A percentile compares a stretch with the other conserved stretches of the same genome.
Conservation (phyloP, 768 basidiomycete species). For the Coprinopsis marcescibilis region DNA sequence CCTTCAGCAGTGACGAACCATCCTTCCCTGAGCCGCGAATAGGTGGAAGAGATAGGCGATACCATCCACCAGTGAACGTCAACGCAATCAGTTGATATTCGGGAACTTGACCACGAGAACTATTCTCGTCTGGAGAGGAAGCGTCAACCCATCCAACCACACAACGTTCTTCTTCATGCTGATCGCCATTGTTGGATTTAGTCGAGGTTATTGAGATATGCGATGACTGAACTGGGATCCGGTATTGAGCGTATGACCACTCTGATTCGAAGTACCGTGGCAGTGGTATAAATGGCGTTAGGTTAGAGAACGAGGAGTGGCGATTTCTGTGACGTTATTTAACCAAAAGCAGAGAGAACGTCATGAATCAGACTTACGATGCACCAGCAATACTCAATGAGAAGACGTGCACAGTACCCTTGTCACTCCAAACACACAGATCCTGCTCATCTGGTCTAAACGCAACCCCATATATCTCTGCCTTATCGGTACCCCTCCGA, state of each 20-base stretch:
- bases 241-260: slow-evolving; percentile 93
- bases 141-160: slow-evolving; percentile 81
- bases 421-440: slow-evolving; percentile 91
- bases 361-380: slow-evolving; percentile 46
- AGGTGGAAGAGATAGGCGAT: slow-evolving; percentile 63
- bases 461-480: slow-evolving; percentile 85
- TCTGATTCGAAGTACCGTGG: slow-evolving; percentile 94
- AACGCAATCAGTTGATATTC: slow-evolving; percentile 80
- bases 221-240: slow-evolving; percentile 78
- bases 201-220: slow-evolving; percentile 74
- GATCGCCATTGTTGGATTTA: slow-evolving; percentile 31
- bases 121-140: slow-evolving; percentile 29
- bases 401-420: slow-evolving; percentile 91
- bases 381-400: slow-evolving; percentile 60
- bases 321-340: slow-evolving; percentile 53
- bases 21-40: slow-evolving; percentile 12
- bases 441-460: slow-evolving; percentile 85
- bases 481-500: slow-evolving; percentile 82
- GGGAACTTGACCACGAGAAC: slow-evolving; percentile 13
- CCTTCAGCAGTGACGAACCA: slow-evolving; percentile 11
- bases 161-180: slow-evolving; percentile 79
- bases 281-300: slow-evolving; percentile 74
- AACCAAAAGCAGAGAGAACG: slow-evolving; percentile 1
- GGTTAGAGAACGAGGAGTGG: slow-evolving; percentile 74
- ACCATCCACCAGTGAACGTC: slow-evolving; percentile 92